Evolutionary conservation across 805 yeast species (phyloP).

Genomic region (Starmera pachycereana): DNA sequence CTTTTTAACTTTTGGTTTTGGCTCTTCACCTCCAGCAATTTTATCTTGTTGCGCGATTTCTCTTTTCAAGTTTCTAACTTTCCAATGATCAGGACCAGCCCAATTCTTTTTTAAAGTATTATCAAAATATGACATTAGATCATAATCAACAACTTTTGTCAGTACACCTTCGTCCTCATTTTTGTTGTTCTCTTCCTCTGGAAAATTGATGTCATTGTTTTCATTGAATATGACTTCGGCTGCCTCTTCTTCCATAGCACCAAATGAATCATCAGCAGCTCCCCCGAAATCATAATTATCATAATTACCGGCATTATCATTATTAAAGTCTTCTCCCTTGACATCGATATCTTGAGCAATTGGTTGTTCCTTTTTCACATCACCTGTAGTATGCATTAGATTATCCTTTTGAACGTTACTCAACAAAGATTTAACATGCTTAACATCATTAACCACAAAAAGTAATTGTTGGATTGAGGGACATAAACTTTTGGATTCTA

Average conservation of each 20-base stretch:
- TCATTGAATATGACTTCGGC: slow-evolving; percentile 15
- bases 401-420: slow-evolving; percentile 26
- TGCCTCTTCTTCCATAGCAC: slow-evolving; percentile 14
- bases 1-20: slow-evolving; percentile 14
- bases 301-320: slow-evolving; percentile 15
- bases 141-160: slow-evolving; percentile 37
- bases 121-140: slow-evolving; percentile 75
- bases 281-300: slow-evolving; percentile 9
- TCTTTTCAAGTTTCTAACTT: slow-evolving; percentile 51
- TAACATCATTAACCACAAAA: slow-evolving; percentile 43
- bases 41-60: slow-evolving; percentile 3
- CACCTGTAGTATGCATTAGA: slow-evolving; percentile 8
- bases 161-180: slow-evolving; percentile 15
- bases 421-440: slow-evolving; percentile 38
- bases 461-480: slow-evolving; percentile 61
- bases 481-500: slow-evolving; percentile 38
- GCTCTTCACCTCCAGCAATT: slow-evolving; percentile 2
- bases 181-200: slow-evolving; percentile 9
- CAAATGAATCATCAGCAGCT: slow-evolving; percentile 13
- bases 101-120: slow-evolving; percentile 58
- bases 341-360: not conserved
- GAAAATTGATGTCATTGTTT: slow-evolving; percentile 1
- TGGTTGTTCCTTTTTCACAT: not conserved
- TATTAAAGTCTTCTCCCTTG: slow-evolving; percentile 7
- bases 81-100: slow-evolving; percentile 95